Evolutionary conservation across 2,329 filamentous ascomycete genomes (phyloP), one percentile per base, ranked within the genome.

Genomic region (Thermochaetoides dissita): DNA sequence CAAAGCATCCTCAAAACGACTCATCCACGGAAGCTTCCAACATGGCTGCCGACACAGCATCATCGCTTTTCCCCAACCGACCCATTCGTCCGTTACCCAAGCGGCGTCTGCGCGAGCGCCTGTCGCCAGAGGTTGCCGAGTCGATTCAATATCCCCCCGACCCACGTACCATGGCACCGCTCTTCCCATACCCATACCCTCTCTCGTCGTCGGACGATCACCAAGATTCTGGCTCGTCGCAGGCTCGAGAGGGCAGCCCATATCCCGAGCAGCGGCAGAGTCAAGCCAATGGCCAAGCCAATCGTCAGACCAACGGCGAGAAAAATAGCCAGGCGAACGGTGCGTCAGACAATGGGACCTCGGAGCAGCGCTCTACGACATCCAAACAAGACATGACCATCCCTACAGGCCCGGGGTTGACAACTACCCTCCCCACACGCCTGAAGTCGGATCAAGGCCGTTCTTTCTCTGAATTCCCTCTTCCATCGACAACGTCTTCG

Each of bases 71-170:
- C 59, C 86, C 86, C 51, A 84, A 94, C 59, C 81, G 91, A 62
- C 83, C 89, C 47, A 98, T 98, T 59, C 81, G 87, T 57, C 91
- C 91, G 43, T 68, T 98, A 46, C 91, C 91, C 36, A 91, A 84
- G 64, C 82, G 87, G 55, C 81, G 84, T 50, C 72, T 98, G 42
- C 84, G 88, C 54, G 87, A 91, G 59, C 79, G 85, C 43, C 70
- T 98, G 40, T 88, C 89, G 30, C 81, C 84, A 46, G 85, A 94
- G 59, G 79, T 84, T 53, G 86, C 84, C 43, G 80, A 82, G 41
- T 76, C 81, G 30, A 91, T 95, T 53, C 72, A 80, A 52, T 94
- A 86, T 54, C 88, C 89, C 7, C 78, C 84, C 4, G 74, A 79
- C 10, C 81, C 79, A n/a, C 72, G 79, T 33, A 73, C 77, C 24